Evolutionary conservation across 768 basidiomycete species (phyloP), one percentile per base, ranked within the genome.

Genomic region (Vararia minispora): DNA sequence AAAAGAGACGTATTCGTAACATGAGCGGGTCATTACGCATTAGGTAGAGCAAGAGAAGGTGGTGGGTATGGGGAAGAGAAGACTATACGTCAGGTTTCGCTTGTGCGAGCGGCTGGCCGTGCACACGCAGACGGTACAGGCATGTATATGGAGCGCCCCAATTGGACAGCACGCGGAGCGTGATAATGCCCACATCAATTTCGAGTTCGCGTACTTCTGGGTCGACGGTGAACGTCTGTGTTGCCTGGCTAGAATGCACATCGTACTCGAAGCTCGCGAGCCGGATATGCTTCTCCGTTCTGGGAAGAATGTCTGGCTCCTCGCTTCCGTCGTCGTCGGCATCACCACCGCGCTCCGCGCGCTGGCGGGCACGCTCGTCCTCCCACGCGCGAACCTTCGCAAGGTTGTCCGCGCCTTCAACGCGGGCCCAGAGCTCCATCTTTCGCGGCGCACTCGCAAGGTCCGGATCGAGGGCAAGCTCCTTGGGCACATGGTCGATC

Each of bases 71-170:
- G n/a, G n/a, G n/a, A n/a, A n/a, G n/a, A n/a, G n/a, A n/a, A n/a
- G n/a, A n/a, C n/a, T n/a, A n/a, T n/a, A n/a, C n/a, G n/a, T n/a
- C n/a, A n/a, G n/a, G n/a, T n/a, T n/a, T n/a, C n/a, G n/a, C n/a
- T n/a, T n/a, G n/a, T n/a, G n/a, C 44, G 12, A 76, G 50, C 39
- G 55, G 64, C 47, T 72, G 62, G 12, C 86, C 86, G 50, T 88
- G 85, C 22, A 86, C 82, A 29, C 86, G 72, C 60, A 89, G 63
- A 30, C 86, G 76, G 58, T 90, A 98, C 27, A 98, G 58, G 58
- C 94, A 98, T 0, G 92, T 95, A 54, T 72, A 87, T 41, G 81
- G 76, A 5, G 69, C 66, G 28, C 92, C 94, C 81, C 90, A 97
- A 54, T 97, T 98, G 53, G 65, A 82, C 59, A 76, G 68, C 49